Evolutionary conservation across 805 yeast genomes (phyloP), one percentile per base, ranked within the genome.

Genomic region (Saccharomycopsis fodiens): DNA sequence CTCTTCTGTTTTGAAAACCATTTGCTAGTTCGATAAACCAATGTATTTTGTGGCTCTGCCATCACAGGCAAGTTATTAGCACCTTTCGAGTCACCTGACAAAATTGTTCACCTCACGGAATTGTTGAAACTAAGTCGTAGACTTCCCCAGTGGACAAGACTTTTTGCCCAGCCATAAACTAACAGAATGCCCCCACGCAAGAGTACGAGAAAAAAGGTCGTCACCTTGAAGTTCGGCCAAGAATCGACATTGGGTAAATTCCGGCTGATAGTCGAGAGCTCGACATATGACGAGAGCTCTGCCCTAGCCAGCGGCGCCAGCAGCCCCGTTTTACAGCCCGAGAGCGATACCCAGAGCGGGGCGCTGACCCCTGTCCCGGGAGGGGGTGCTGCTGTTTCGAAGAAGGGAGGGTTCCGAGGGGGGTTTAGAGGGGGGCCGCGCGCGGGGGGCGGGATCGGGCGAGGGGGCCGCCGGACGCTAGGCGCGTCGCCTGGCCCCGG

Each of bases 101-200:
- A n/a, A n/a, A n/a, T n/a, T n/a, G n/a, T n/a, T n/a, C n/a, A n/a
- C n/a, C n/a, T n/a, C n/a, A n/a, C n/a, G n/a, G n/a, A n/a, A n/a
- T n/a, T n/a, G n/a, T n/a, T n/a, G n/a, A n/a, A n/a, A n/a, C n/a
- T n/a, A n/a, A n/a, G n/a, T n/a, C n/a, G n/a, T n/a, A n/a, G n/a
- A n/a, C n/a, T n/a, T n/a, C n/a, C n/a, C n/a, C n/a, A n/a, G n/a
- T n/a, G n/a, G n/a, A n/a, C n/a, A n/a, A n/a, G n/a, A n/a, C n/a
- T n/a, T n/a, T n/a, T n/a, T n/a, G n/a, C n/a, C n/a, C 22, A 19
- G n/a, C 22, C 39, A 36, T 6, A 7, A 36, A 22, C 13, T 17
- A 36, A 36, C n/a, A n/a, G 20, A 17, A 36, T 36, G 40, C 25
- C 40, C 5, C 40, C 40, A 36, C 16, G 16, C n/a, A 36, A 36